These are phyloP conservation scores for Epichloe gansuensis DNA, from an alignment of 2,329 filamentous ascomycete species.

Conservation along the genomic window DNA sequence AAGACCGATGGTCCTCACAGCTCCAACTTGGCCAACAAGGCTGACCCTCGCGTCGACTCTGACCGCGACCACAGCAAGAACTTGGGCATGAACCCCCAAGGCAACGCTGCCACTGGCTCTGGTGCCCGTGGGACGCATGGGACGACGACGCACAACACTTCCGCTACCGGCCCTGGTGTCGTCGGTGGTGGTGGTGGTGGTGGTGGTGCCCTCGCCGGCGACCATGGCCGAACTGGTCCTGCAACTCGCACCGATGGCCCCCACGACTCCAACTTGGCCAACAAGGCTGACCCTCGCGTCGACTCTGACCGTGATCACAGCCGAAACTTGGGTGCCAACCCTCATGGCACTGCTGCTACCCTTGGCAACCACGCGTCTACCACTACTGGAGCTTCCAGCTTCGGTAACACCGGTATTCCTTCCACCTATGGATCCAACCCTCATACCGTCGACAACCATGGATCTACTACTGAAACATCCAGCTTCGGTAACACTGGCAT, in stretches of 20 bases:
- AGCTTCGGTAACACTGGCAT: constrained; percentile 10
- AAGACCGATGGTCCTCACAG: constrained; percentile 32
- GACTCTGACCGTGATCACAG: constrained; percentile 37
- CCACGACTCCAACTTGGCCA: constrained; percentile 31
- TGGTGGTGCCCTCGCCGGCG: constrained; percentile 5
- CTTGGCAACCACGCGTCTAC: background rate
- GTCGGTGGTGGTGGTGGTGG: background rate
- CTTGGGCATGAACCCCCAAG: constrained; percentile 20
- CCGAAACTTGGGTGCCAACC: constrained; percentile 19
- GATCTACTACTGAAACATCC: background rate
- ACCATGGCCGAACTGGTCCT: constrained; percentile 7
- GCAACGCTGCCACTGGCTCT: constrained; percentile 5
- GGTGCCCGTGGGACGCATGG: background rate
- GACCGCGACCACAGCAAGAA: constrained; percentile 31
- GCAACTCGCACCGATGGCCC: constrained; percentile 27
- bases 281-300: constrained; percentile 40
- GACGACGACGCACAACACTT: too few relatives aligned
- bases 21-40: constrained; percentile 35
- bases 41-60: constrained; percentile 41
- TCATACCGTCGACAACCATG: constrained; percentile 10
- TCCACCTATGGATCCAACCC: constrained; percentile 17
- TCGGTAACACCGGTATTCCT: constrained; percentile 11
- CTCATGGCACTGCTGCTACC: constrained; percentile 12
- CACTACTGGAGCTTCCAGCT: constrained; percentile 4
- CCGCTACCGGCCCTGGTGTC: background rate